These are phyloP conservation scores for Aegilops sharonensis DNA, from an alignment of 176 grass and related monocot genomes.

Conservation along the genomic window DNA sequence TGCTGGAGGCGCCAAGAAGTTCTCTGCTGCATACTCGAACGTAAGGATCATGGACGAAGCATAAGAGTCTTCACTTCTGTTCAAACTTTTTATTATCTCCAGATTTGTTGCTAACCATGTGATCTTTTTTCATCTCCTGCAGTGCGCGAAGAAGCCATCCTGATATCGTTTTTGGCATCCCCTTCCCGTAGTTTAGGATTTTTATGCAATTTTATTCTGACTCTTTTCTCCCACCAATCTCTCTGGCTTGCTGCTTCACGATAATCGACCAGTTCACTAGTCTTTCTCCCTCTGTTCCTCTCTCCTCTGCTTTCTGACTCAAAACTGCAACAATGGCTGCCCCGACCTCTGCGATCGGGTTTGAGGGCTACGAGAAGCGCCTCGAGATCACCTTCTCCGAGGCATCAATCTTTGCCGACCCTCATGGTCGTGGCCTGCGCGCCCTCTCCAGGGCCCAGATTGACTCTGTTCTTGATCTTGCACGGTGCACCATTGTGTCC, in stretches of 20 bases:
- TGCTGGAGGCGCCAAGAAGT: conserved; percentile 67
- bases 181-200: conserved; percentile 55
- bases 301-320: conserved; percentile 29
- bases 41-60: conserved; percentile 18
- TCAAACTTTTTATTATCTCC: neutral
- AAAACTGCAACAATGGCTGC: conserved; percentile 48
- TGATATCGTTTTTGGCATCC: conserved; percentile 49
- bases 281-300: conserved; percentile 35
- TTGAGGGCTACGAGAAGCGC: conserved; percentile 82
- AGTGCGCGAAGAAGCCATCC: conserved; percentile 82
- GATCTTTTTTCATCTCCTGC: conserved; percentile 27
- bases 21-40: conserved; percentile 86
- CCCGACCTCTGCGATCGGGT: conserved; percentile 54
- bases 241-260: conserved; percentile 71
- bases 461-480: conserved; percentile 73
- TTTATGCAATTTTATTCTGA: conserved; percentile 32
- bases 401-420: conserved; percentile 52
- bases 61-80: neutral
- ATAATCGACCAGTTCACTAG: conserved; percentile 45
- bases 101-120: conserved; percentile 6
- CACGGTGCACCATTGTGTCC: conserved; percentile 74
- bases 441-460: conserved; percentile 73
- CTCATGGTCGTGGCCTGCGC: conserved; percentile 55
- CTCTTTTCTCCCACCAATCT: conserved; percentile 36
- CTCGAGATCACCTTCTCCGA: conserved; percentile 66